Evolutionary conservation across 441 rosid species (phyloP), one percentile per base, ranked within the genome.

Genomic region (Biscutella laevigata): DNA sequence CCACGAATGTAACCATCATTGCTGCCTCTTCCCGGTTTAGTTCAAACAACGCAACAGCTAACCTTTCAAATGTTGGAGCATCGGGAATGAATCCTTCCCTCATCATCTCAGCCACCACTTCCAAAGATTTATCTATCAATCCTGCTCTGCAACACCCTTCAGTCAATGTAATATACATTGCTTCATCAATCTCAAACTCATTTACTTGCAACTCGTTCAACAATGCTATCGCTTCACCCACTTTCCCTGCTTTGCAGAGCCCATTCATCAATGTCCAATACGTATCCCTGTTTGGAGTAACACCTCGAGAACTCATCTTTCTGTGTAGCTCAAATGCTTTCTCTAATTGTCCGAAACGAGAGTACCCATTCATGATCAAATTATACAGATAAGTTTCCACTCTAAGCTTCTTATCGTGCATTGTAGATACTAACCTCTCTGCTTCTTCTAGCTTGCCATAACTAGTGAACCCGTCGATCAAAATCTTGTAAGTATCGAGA

Each of bases 361-460:
- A 5, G 43, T 55, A 68, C 11, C 71, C 67, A 32, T 62, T 14
- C 2, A 76, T 68, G 1, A 69, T 66, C 70, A 68, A 13, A 30
- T 74, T 74, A 57, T 69, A 74, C 36, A 71, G 41, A 58, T 74
- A 58, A 19, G 59, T 35, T 0, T 74, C 72, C 4, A 69, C 77
- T 58, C 32, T 54, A n/a, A 77, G 34, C 50, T 75, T 59, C 40
- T 61, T 26, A 30, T 44, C 58, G 26, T 71, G 71, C 82, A 74
- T 74, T 4, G 30, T 61, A 52, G 20, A 46, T 13, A 74, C 61
- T 59, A 74, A 42, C 50, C 43, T 64, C 57, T 64, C 70, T 0
- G 75, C 82, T 40, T 67, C 75, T 38, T 66, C 64, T 4, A 59
- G 1, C 46, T 72, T 57, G 0, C 82, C 70, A 3, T 39, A 66